phyloP scores from a whole-genome alignment of 352 stramenopile species.

The Lagenidium giganteum region DNA sequence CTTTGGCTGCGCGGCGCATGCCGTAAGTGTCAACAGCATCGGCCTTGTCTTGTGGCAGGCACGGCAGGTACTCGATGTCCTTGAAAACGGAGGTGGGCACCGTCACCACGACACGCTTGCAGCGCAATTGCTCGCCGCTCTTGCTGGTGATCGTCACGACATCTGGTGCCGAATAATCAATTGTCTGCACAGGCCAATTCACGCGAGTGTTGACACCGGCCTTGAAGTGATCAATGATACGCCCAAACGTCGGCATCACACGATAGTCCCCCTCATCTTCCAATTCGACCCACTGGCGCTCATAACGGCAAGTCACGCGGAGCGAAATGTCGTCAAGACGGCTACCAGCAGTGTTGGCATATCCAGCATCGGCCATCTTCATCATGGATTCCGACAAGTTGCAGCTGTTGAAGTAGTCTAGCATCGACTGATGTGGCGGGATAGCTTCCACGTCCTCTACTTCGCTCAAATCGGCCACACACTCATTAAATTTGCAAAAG shows the following conservation, averaged over 20 bases:
- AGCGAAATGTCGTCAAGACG: slow-evolving; percentile 70
- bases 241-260: slow-evolving; percentile 59
- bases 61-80: slow-evolving; percentile 64
- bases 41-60: slow-evolving; percentile 45
- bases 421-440: slow-evolving; percentile 56
- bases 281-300: slow-evolving; percentile 79
- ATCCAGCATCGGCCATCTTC: slow-evolving; percentile 74
- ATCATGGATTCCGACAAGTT: slow-evolving; percentile 69
- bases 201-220: slow-evolving; percentile 42
- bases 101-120: slow-evolving; percentile 59
- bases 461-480: slow-evolving; percentile 57
- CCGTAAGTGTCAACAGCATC: slow-evolving; percentile 57
- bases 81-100: slow-evolving; percentile 74
- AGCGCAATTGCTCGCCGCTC: slow-evolving; percentile 49
- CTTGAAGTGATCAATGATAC: slow-evolving; percentile 57
- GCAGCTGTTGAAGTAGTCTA: slow-evolving; percentile 66
- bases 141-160: slow-evolving; percentile 53
- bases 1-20: slow-evolving; percentile 73
- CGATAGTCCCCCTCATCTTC: slow-evolving; percentile 81
- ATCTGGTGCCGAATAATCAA: slow-evolving; percentile 52
- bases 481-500: slow-evolving; percentile 73
- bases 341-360: slow-evolving; percentile 75
- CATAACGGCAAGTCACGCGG: slow-evolving; percentile 72
- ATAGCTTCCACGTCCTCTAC: slow-evolving; percentile 60
- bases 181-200: slow-evolving; percentile 43